Percentiles rank a stretch among this genome's conserved stretches.
Evolutionary conservation across 1,139 yeast genomes (phyloP).

Genomic region (Yamadazyma aaseri): DNA sequence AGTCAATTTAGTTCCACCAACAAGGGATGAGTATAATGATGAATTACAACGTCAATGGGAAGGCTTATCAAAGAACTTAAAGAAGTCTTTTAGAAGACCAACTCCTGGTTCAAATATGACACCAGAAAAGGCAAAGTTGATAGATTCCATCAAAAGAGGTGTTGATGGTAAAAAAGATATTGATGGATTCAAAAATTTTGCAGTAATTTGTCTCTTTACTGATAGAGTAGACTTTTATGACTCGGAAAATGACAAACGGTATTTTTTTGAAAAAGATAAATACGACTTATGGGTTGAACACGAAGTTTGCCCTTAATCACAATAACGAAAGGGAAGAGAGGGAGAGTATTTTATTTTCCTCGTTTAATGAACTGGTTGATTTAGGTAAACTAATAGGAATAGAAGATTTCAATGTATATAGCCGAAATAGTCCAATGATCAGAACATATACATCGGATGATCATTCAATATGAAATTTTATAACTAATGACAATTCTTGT

Average conservation of each 20-base stretch:
- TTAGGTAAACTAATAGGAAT: no score
- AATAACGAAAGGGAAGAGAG: no score
- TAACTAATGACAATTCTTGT: no score
- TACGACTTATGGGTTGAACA: conserved; percentile 71
- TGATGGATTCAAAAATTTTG: conserved; percentile 67
- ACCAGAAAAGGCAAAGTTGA: conserved; percentile 52
- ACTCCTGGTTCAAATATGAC: conserved; percentile 61
- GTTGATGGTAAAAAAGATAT: conserved; percentile 78
- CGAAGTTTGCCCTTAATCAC: conserved; percentile 67
- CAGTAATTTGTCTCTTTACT: conserved; percentile 66
- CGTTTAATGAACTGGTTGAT: no score
- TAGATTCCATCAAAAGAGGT: conserved; percentile 76
- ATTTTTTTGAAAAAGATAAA: conserved; percentile 51
- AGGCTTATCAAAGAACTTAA: conserved; percentile 52
- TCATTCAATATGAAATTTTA: no score
- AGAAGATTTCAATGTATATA: no score
- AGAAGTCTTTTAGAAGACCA: conserved; percentile 70
- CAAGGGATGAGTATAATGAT: conserved; percentile 59
- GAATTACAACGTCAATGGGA: conserved; percentile 70
- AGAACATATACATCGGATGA: no score
- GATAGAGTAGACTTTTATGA: conserved; percentile 73
- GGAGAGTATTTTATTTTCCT: no score
- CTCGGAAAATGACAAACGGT: conserved; percentile 56
- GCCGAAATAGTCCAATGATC: no score
- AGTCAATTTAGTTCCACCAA: conserved; percentile 45